Percentiles rank a stretch among this genome's conserved stretches.
Conservation (phyloP, 305 asterid genomes). For the Fraxinus sp. region DNA sequence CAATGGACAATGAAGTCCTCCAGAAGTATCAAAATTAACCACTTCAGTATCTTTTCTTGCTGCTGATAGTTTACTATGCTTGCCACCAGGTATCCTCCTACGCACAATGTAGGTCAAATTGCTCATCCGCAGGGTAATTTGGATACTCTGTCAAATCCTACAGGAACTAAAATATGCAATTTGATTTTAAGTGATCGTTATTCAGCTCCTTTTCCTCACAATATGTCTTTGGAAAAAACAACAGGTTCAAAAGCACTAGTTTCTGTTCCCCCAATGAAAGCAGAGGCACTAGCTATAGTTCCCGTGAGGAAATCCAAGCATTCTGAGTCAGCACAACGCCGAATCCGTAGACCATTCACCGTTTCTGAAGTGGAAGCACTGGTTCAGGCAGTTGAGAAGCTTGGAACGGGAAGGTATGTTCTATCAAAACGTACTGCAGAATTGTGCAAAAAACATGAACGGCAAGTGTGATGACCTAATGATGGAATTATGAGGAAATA, state of each 20-base stretch:
- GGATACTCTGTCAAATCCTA: conserved; percentile 28
- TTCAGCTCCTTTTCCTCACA: conserved; percentile 67
- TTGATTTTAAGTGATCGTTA: conserved; percentile 70
- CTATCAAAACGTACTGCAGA: background rate
- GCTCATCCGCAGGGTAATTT: conserved; percentile 26
- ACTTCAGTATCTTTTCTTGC: background rate
- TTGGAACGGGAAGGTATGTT: conserved; percentile 92
- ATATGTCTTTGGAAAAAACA: conserved; percentile 47
- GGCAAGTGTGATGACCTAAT: background rate
- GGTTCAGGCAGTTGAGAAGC: conserved; percentile 97
- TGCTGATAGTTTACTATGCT: conserved; percentile 13
- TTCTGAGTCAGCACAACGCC: conserved; percentile 75
- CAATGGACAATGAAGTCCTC: background rate
- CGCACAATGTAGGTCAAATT: conserved; percentile 31
- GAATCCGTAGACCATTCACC: conserved; percentile 93
- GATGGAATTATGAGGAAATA: background rate
- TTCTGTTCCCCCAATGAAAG: conserved; percentile 42
- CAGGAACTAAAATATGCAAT: conserved; percentile 40
- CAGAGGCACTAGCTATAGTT: conserved; percentile 46
- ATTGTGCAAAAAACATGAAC: background rate
- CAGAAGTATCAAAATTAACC: background rate
- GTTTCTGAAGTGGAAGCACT: conserved; percentile 96
- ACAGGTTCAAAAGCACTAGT: conserved; percentile 71
- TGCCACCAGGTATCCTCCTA: conserved; percentile 37
- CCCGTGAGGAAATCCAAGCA: conserved; percentile 73